Base-by-base conservation (phyloP, 1,139 yeast genomes). In the Geotrichum europaeum region DNA sequence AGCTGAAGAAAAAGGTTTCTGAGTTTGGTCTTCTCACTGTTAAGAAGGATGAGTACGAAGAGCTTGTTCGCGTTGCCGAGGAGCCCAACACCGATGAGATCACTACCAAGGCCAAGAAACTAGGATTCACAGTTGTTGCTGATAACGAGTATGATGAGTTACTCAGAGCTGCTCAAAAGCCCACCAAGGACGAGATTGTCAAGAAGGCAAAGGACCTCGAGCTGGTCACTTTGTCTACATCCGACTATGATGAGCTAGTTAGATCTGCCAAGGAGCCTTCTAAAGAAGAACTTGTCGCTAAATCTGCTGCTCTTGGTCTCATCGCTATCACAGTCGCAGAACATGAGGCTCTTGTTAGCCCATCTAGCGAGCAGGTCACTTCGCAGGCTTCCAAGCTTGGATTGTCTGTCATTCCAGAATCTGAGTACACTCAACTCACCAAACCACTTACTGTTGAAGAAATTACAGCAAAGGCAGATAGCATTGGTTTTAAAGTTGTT, bases 381-480 rank as follows among this genome's bases (percentile, higher is more conserved):
- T 70, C 68, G 6, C 68, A 70, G 22, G 75, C 77, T 13, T 60
- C 62, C 12, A 62, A 60, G 13, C 43, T 30, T n/a, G 74, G 72
- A 10, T 62, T 71, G 53, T 72, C 73, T 12, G 74, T 77, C 0
- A 61, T 80, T 53, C 55, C 57, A 18, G 51, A 49, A 1, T 53
- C 36, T 2, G 60, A 58, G 45, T 55, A 57, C 25, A 30, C 68
- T 7, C 62, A 61, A 2, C 61, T 76, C 40, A 45, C 24, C 30
- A 3, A 36, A 22, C 32, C 53, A n/a, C 73, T 72, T 3, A 63
- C 67, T 1, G 64, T 64, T 58, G 68, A 63, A n/a, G 80, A 79
- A 52, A 73, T 83, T 25, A 80, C 80, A 63, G 70, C 74, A 10
- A 81, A 78, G 67, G 85, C 84, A 1, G 72, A 77, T 50, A 64